phyloP scores from a whole-genome alignment of 2,329 filamentous ascomycete species.

The Pseudocercospora musae region DNA sequence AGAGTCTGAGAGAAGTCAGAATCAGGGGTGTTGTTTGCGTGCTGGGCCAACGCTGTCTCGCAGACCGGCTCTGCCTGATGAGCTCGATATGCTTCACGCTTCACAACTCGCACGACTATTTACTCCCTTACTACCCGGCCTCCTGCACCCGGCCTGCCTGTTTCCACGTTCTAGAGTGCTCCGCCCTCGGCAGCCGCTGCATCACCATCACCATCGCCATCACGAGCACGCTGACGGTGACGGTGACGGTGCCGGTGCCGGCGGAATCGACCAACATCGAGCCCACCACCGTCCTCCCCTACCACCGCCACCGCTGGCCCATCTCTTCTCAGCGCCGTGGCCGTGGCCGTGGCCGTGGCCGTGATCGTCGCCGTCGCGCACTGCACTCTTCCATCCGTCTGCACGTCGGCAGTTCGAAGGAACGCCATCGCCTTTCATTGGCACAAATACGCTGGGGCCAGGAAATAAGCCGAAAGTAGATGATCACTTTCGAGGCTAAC shows the following conservation, averaged over 20 bases:
- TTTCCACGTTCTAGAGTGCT: too few relatives aligned
- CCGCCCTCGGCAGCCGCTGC: too few relatives aligned
- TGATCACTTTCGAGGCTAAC: constrained; percentile 8
- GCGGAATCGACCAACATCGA: too few relatives aligned
- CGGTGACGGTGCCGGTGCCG: too few relatives aligned
- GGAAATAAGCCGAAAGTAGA: constrained; percentile 12
- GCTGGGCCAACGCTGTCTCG: not conserved
- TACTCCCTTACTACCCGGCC: not conserved
- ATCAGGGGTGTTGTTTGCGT: too few relatives aligned
- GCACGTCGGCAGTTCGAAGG: constrained; percentile 14
- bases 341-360: too few relatives aligned
- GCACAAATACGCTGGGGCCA: constrained; percentile 6
- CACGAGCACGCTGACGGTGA: too few relatives aligned
- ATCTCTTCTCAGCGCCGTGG: not conserved
- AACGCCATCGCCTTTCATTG: constrained; percentile 4
- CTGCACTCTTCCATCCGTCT: constrained; percentile 1
- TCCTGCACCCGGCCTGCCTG: not conserved
- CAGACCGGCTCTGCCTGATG: not conserved
- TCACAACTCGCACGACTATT: not conserved
- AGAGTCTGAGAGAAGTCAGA: too few relatives aligned
- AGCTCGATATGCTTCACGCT: too few relatives aligned
- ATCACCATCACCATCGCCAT: not conserved
- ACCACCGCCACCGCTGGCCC: not conserved
- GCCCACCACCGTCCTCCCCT: not conserved
- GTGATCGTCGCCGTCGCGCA: too few relatives aligned